A percentile compares a stretch with the other conserved stretches of the same genome.
phyloP scores from a whole-genome alignment of 2,329 filamentous ascomycete species.

The Trichoderma sp. region DNA sequence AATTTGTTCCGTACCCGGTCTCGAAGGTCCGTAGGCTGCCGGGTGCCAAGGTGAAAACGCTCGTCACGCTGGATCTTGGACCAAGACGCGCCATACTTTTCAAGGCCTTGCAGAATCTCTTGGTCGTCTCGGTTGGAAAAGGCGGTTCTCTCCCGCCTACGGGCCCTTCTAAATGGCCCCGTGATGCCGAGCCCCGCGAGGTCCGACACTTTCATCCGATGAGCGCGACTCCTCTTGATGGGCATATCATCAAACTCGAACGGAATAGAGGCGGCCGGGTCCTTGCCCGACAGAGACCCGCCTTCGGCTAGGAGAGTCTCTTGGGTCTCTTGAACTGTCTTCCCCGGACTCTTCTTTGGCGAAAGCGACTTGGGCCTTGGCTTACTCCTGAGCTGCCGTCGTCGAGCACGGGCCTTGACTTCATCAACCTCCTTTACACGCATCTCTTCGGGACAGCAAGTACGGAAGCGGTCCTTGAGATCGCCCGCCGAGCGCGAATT shows the following conservation, averaged over 20 bases:
- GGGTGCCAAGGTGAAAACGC: conserved; percentile 56
- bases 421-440: conserved; percentile 34
- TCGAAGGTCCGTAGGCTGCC: conserved; percentile 64
- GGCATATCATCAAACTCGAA: conserved; percentile 39
- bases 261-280: conserved; percentile 29
- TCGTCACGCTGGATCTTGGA: conserved; percentile 65
- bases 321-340: conserved; percentile 39
- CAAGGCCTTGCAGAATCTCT: conserved; percentile 61
- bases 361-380: conserved; percentile 30
- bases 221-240: conserved; percentile 53
- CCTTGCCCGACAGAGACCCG: conserved; percentile 29
- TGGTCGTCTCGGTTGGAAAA: conserved; percentile 65
- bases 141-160: conserved; percentile 59
- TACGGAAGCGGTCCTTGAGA: conserved; percentile 66
- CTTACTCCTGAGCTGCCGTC: neutral
- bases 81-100: conserved; percentile 64
- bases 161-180: conserved; percentile 63
- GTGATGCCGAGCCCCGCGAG: conserved; percentile 60
- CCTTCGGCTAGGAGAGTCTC: conserved; percentile 57
- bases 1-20: conserved; percentile 67
- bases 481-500: conserved; percentile 63
- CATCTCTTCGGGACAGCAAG: conserved; percentile 64
- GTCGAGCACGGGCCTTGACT: conserved; percentile 25
- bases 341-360: conserved; percentile 44
- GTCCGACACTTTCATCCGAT: conserved; percentile 58